Conservation (phyloP, 352 stramenopile species). For the Globisporangium ultimum region DNA sequence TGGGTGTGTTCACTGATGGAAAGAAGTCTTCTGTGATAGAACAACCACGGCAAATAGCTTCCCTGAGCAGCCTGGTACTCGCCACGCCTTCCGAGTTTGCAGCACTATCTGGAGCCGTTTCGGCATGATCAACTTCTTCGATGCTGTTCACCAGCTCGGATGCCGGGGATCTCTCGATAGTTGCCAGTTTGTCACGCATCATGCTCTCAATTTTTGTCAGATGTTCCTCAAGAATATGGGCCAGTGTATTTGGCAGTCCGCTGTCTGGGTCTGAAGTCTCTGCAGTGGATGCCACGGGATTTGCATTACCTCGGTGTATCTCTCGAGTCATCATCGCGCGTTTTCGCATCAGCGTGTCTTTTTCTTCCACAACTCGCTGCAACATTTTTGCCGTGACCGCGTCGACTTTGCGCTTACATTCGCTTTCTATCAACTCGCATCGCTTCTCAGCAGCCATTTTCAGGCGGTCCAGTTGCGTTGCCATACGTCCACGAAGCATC, state of each 20-base stretch:
- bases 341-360: slow-evolving; percentile 37
- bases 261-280: not conserved
- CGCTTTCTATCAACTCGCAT: slow-evolving; percentile 37
- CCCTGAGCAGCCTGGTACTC: slow-evolving; percentile 4
- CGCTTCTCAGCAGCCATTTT: slow-evolving; percentile 19
- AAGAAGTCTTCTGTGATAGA: not conserved
- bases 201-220: slow-evolving; percentile 21
- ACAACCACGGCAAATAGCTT: slow-evolving; percentile 12
- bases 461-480: slow-evolving; percentile 24
- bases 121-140: no score
- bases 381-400: slow-evolving; percentile 46
- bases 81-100: not conserved
- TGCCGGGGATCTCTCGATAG: not conserved
- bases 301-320: not conserved
- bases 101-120: not conserved
- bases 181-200: slow-evolving; percentile 5
- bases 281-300: not conserved
- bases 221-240: slow-evolving; percentile 10
- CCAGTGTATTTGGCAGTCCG: not conserved
- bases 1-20: not conserved
- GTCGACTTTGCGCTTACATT: slow-evolving; percentile 44
- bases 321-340: slow-evolving; percentile 18
- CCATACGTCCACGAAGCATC: slow-evolving; percentile 41
- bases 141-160: not conserved
- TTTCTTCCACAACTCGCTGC: slow-evolving; percentile 49